Evolutionary conservation across 176 grass and related monocot species (phyloP), one percentile per base, ranked within the genome.

Genomic region (Microstegium vimineum): DNA sequence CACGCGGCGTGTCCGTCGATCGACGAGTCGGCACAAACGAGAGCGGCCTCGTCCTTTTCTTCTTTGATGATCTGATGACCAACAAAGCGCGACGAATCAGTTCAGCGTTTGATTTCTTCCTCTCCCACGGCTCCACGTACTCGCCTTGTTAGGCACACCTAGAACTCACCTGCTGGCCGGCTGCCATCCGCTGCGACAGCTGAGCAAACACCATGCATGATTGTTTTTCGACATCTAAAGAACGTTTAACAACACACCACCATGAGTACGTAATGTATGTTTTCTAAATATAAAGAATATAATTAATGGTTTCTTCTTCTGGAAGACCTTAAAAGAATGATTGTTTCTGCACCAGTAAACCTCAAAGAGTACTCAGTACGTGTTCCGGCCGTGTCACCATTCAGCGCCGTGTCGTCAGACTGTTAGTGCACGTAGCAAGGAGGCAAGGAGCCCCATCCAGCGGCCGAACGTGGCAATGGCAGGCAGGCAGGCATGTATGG

Each of bases 1-100:
- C 43, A 46, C 75, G 61, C 82, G 69, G 31, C 69, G 60, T 75
- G 81, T 74, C 69, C 26, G 37, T n/a, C n/a, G n/a, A n/a, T n/a
- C n/a, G n/a, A 2, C 5, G 17, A 41, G 23, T 5, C 63, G 28
- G 62, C 4, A 51, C 59, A 2, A 8, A n/a, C n/a, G n/a, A 56
- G 33, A 36, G 65, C 35, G 35, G 11, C 56, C 25, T 36, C 12
- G 25, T 10, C 2, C 18, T 77, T 23, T 25, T 69, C 3, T 23
- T 60, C 3, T 49, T 17, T 18, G 47, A 51, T 18, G 47, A n/a
- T n/a, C n/a, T n/a, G n/a, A 51, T 18, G 47, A 17, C 3, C 0
- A 56, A 3, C 35, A 25, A 42, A 75, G 11, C 32, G 32, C 57
- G 72, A 57, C 16, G 22, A 69, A 13, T n/a, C 18, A 38, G 1